Evolutionary conservation across 805 yeast genomes (phyloP).

Genomic region (Aciculoconidium aculeatum): DNA sequence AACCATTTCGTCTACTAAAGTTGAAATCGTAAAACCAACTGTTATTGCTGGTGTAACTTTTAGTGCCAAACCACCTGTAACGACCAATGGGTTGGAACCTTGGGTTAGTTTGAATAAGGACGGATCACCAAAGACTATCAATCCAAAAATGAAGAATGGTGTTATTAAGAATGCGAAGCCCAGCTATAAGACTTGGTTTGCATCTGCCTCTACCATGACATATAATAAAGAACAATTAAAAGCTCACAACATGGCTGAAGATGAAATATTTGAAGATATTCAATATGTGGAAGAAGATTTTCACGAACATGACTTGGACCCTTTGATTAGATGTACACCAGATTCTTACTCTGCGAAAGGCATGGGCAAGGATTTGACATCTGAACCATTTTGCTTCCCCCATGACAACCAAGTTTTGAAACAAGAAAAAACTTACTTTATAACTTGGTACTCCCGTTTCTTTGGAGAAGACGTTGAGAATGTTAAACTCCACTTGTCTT

Average conservation of each 20-base stretch:
- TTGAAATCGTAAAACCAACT: slow-evolving; percentile 60
- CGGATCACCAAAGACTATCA: slow-evolving; percentile 75
- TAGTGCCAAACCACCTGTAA: slow-evolving; percentile 63
- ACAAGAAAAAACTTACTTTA: slow-evolving; percentile 60
- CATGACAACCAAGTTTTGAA: slow-evolving; percentile 52
- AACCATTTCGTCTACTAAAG: slow-evolving; percentile 44
- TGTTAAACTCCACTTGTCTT: slow-evolving; percentile 63
- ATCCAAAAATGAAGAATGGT: slow-evolving; percentile 73
- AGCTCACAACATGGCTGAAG: slow-evolving; percentile 69
- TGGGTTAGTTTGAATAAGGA: slow-evolving; percentile 77
- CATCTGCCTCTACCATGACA: slow-evolving; percentile 55
- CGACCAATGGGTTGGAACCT: slow-evolving; percentile 65
- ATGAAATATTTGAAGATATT: slow-evolving; percentile 52
- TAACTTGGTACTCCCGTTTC: slow-evolving; percentile 74
- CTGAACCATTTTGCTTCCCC: slow-evolving; percentile 88
- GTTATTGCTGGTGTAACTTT: slow-evolving; percentile 60
- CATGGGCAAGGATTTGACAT: slow-evolving; percentile 42
- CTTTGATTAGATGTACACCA: slow-evolving; percentile 82
- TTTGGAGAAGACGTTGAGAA: slow-evolving; percentile 52
- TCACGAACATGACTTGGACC: slow-evolving; percentile 67
- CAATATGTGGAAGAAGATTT: slow-evolving; percentile 58
- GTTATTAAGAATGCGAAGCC: slow-evolving; percentile 61
- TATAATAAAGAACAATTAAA: slow-evolving; percentile 57
- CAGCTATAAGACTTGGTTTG: slow-evolving; percentile 69
- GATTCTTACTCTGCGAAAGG: slow-evolving; percentile 65